Conservation (phyloP, 805 yeast species). For the Yamadazyma laniorum region DNA sequence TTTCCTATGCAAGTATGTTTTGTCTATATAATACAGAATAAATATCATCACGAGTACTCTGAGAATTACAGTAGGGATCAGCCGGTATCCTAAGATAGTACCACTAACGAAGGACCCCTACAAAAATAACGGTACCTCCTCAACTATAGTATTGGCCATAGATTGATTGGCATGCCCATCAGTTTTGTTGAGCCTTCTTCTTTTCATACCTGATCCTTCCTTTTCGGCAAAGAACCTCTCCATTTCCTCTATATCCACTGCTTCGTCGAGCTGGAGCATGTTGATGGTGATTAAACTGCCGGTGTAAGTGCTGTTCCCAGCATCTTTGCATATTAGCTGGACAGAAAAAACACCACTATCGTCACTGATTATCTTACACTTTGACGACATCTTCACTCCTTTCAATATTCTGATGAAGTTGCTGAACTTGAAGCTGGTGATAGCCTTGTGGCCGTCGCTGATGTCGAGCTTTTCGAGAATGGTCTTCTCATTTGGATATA, state of each 20-base stretch:
- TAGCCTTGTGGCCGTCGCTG: constrained; percentile 19
- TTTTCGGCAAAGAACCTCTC: constrained; percentile 9
- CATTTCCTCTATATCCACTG: constrained; percentile 6
- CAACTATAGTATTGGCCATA: neutral
- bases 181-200: constrained; percentile 2
- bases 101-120: too few relatives aligned
- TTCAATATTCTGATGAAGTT: constrained; percentile 32
- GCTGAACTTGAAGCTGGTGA: constrained; percentile 31
- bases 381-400: constrained; percentile 37
- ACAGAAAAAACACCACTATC: constrained; percentile 33
- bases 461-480: constrained; percentile 61
- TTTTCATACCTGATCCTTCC: neutral
- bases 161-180: too few relatives aligned
- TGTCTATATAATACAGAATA: too few relatives aligned
- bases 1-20: neutral
- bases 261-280: constrained; percentile 30
- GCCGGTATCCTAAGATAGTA: too few relatives aligned
- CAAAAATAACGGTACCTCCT: constrained; percentile 16
- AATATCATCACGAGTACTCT: too few relatives aligned
- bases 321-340: constrained; percentile 38
- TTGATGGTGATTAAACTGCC: constrained; percentile 42
- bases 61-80: too few relatives aligned
- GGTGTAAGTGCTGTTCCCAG: constrained; percentile 23
- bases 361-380: constrained; percentile 41
- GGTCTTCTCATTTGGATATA: constrained; percentile 60